Base-by-base conservation (phyloP, 805 yeast genomes). In the Schwanniomyces sp. region DNA sequence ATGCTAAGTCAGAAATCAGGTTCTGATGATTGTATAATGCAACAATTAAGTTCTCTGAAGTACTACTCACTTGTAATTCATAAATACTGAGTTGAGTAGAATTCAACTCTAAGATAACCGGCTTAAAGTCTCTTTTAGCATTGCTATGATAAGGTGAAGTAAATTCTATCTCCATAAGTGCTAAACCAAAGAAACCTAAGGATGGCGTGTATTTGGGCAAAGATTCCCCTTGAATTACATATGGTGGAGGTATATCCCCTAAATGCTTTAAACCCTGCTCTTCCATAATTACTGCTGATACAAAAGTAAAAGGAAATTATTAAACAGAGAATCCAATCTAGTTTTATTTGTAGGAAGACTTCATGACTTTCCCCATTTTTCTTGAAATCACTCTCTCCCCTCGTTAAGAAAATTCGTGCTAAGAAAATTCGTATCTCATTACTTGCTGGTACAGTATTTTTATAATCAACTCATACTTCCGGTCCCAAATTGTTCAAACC, bases 81-180 rank as follows among this genome's bases (percentile, higher is more conserved):
- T 68, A 64, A 5, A 73, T 43, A 28, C 62, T 62, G 28, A 73
- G 58, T 49, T 72, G 76, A 16, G 74, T 73, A 34, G 72, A 64
- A 52, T 70, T 71, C 30, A 73, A 52, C 51, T 72, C 75, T 21
- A 70, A 55, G 21, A 70, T 51, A 16, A 73, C 74, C 1, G 75
- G 73, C 45, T 61, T 64, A 69, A 74, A 67, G 7, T 54, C 44
- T 28, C 69, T 46, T 7, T 59, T 55, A 43, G 50, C 56, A 46
- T 59, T 63, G 50, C 52, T 45, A 45, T 63, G 67, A 56, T 64
- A 73, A 0, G 78, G 78, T 1, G 75, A 66, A 5, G 51, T 49
- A 44, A 70, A 67, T 55, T 73, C 78, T 14, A 64, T 61, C 39
- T 70, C 66, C 32, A 66, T 46, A 28, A 72, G 55, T 6, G 67